Evolutionary conservation across 1,284 basidiomycete species (phyloP), one percentile per base, ranked within the genome.

Genomic region (Quambalaria eucalypti): DNA sequence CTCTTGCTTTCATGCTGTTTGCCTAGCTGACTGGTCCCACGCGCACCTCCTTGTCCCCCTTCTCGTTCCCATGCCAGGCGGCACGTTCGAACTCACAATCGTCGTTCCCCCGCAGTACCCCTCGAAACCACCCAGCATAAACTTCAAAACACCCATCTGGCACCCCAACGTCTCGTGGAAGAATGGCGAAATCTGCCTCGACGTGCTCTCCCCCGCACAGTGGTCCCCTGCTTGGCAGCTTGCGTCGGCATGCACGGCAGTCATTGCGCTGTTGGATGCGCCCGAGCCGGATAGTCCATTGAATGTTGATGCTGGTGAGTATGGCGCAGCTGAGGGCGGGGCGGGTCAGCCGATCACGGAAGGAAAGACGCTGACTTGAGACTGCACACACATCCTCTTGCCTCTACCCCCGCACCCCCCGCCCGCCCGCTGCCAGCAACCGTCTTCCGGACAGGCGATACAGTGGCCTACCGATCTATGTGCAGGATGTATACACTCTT

Each of bases 231-330:
- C 75, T 0, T 76, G 75, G 75, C 66, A 66, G 4, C 52, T 76
- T 23, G 61, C 64, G n/a, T 62, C 63, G 0, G 66, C 69, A 0
- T 73, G 65, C 21, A 70, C 71, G 0, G 75, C 75, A 10, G 62
- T 76, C 0, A 47, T 75, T 6, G 66, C 70, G 4, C 57, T 76
- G 3, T 53, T 76, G 3, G 75, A 74, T 28, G 57, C 57, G 0
- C 75, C 75, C 2, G 75, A 76, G 54, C 71, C 75, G 1, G 64
- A 68, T 52, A 68, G 64, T 26, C 75, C 75, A 3, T 56, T 76
- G 16, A 76, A 76, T 42, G 75, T 76, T 0, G 75, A 76, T 51
- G 75, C 75, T 28, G 73, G n/a, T n/a, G n/a, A n/a, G n/a, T n/a
- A n/a, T n/a, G n/a, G n/a, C n/a, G n/a, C n/a, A 48, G 51, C 21